Conservation (phyloP, 2,329 filamentous ascomycete genomes). For the Cryphonectria radicalis region DNA sequence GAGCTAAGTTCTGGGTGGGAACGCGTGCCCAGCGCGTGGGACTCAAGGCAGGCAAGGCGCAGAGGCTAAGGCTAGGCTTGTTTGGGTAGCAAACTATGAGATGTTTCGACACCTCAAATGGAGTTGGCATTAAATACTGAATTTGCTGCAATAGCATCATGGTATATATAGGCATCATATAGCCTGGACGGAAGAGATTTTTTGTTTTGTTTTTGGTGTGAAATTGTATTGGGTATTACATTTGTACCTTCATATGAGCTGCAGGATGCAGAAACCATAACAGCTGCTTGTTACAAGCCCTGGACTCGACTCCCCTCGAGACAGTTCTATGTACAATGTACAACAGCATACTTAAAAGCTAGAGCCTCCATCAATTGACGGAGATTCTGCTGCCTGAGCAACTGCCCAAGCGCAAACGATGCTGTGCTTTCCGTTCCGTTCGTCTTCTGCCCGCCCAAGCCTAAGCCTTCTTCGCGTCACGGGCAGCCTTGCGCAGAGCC, state of each 20-base stretch:
- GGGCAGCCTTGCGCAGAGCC: conserved; percentile 81
- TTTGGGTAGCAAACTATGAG: conserved; percentile 23
- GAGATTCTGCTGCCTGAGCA: not conserved
- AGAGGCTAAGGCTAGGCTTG: conserved; percentile 31
- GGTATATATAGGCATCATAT: not conserved
- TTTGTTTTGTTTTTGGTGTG: not conserved
- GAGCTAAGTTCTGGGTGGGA: conserved; percentile 30
- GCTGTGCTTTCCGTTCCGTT: not conserved
- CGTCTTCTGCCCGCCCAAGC: not conserved
- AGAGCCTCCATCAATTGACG: not conserved
- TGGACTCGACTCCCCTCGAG: not conserved
- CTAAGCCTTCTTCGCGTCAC: conserved; percentile 72
- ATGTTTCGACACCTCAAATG: not conserved
- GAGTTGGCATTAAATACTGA: not conserved
- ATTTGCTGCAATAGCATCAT: not conserved
- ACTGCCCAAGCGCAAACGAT: not conserved
- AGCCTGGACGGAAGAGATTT: not conserved
- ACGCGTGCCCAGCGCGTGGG: conserved; percentile 37
- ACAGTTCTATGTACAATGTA: not conserved
- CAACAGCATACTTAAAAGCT: not conserved
- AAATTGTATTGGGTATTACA: not conserved
- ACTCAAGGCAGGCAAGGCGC: conserved; percentile 24
- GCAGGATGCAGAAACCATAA: not conserved
- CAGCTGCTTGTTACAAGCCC: not conserved
- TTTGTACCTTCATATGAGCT: not conserved